Base-by-base conservation (phyloP, 225 moss, liverwort and hornwort species). In the Sphagnum tenellum region DNA sequence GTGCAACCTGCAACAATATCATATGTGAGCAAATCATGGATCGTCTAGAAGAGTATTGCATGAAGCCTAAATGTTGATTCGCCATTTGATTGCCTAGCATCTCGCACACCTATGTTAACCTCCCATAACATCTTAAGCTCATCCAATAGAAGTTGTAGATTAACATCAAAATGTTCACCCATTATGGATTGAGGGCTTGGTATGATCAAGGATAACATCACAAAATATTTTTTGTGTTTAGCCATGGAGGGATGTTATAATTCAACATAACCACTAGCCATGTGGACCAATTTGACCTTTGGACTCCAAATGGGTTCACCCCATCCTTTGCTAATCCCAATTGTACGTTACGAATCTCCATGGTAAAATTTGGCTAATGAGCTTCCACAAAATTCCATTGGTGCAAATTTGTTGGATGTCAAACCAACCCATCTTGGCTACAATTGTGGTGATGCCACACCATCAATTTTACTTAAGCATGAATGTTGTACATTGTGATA, bases 161-260 rank as follows among this genome's bases (percentile, higher is more conserved):
- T 3, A 5, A 61, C 61, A 5, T 29, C 61, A 5, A 61, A 29
- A 6, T 61, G 6, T 5, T 10, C 11, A 58, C 12, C 29, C 57
- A 5, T 58, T 14, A 58, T 4, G 5, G 6, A 58, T 58, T 3
- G 12, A 10, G 12, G 12, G 6, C 60, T 61, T 12, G 50, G 61
- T 29, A 69, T 62, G 14, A 69, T 46, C 5, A 69, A 7, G 7
- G 61, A 49, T 5, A 69, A 51, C 69, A 61, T 60, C 4, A 69
- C 12, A 53, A 71, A 68, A 47, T 57, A 59, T 7, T 59, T 12
- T 70, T 70, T 45, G 63, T 63, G 3, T 0, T 47, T 45, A 63
- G 56, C 70, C 62, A 70, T 4, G 70, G 70, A 8, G 70, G 64
- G 44, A 70, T 9, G 55, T 70, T 70, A 44, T 70, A 70, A 49